These are phyloP conservation scores for Gossypium herbaceum DNA, from an alignment of 345 rosid species.

Conservation along the genomic window DNA sequence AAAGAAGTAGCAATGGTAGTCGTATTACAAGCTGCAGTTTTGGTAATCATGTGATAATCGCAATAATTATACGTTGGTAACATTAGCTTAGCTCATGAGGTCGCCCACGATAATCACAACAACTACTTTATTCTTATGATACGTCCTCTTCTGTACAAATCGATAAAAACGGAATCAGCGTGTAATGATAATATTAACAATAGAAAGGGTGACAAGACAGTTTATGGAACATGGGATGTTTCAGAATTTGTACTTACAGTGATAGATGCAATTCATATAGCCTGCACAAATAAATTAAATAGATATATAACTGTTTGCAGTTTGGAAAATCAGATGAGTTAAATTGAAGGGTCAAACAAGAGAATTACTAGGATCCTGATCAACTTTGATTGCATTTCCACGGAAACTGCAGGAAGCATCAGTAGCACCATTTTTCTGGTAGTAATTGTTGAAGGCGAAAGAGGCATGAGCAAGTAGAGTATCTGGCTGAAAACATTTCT, in stretches of 20 bases:
- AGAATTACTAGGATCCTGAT: not conserved
- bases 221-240: not conserved
- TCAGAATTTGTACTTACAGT: constrained; percentile 37
- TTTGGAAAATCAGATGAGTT: too few relatives aligned
- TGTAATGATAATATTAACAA: too few relatives aligned
- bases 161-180: too few relatives aligned
- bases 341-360: not conserved
- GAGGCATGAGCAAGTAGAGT: constrained; percentile 88
- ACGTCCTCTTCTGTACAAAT: too few relatives aligned
- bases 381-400: not conserved
- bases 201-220: not conserved
- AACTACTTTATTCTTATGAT: too few relatives aligned
- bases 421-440: constrained; percentile 78
- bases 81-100: too few relatives aligned
- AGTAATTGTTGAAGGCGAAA: constrained; percentile 75
- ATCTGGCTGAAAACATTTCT: constrained; percentile 89
- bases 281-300: constrained; percentile 32
- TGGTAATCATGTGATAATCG: not conserved
- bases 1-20: not conserved
- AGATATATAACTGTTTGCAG: not conserved
- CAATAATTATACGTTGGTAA: not conserved
- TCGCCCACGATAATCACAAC: too few relatives aligned
- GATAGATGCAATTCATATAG: constrained; percentile 59
- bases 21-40: not conserved
- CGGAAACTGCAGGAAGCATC: not conserved